Evolutionary conservation across 441 rosid species (phyloP).

Genomic region (Biscutella laevigata): DNA sequence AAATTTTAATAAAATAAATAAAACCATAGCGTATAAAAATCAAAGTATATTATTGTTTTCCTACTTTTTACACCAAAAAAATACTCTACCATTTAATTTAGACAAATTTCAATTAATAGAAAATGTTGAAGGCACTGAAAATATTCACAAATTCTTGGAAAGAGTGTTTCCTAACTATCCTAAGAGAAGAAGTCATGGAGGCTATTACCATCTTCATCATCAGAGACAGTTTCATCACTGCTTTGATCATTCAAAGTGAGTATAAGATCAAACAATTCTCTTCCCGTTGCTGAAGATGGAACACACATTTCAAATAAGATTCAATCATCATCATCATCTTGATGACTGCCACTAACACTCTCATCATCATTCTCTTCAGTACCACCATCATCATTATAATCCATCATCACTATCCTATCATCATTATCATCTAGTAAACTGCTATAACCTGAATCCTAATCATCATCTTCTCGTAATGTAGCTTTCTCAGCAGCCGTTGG

Average conservation of each 20-base stretch:
- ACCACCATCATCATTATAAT: conserved; percentile 9
- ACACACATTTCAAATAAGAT: conserved; percentile 36
- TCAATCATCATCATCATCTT: conserved; percentile 23
- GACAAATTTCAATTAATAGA: no score
- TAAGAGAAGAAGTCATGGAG: conserved; percentile 41
- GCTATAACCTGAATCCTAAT: no score
- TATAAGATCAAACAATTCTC: conserved; percentile 43
- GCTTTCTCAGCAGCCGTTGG: conserved; percentile 64
- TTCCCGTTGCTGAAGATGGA: conserved; percentile 34
- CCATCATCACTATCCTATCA: no score
- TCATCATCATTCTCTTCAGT: conserved; percentile 6
- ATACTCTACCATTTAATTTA: no score
- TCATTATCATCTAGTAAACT: no score
- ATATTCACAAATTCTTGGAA: conserved; percentile 12
- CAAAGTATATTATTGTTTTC: no score
- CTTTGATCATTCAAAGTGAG: conserved; percentile 33
- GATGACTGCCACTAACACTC: neutral
- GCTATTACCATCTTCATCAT: conserved; percentile 29
- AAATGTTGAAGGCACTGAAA: no score
- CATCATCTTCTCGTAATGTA: conserved; percentile 42
- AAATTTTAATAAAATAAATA: no score
- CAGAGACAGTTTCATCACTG: conserved; percentile 23
- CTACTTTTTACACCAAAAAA: no score
- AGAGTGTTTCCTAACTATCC: neutral
- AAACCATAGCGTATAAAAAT: no score